Percentiles rank a stretch among this genome's conserved stretches.
phyloP scores from a whole-genome alignment of 257 asterid genomes.

The Rhazya stricta region DNA sequence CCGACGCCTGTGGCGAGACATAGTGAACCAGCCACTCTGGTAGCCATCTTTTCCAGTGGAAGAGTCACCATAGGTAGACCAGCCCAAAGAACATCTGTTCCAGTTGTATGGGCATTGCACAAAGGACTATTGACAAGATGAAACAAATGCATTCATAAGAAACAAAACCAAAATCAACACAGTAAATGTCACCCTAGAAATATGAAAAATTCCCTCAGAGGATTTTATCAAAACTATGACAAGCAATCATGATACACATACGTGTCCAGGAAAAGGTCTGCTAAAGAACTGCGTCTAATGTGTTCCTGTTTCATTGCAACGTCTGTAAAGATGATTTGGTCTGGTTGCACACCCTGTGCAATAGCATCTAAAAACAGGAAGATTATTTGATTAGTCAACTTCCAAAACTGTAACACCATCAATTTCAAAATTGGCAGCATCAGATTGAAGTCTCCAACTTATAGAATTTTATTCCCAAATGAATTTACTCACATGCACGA shows the following conservation, averaged over 20 bases:
- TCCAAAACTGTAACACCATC: not conserved
- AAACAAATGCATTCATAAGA: not conserved
- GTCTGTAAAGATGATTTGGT: constrained; percentile 89
- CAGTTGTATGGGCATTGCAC: constrained; percentile 98
- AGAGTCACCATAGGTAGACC: constrained; percentile 96
- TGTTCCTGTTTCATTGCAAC: constrained; percentile 99
- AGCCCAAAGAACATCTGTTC: constrained; percentile 99
- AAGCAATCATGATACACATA: constrained; percentile 28
- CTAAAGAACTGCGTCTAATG: constrained; percentile 85
- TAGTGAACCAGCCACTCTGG: constrained; percentile 97
- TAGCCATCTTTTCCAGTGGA: constrained; percentile 99
- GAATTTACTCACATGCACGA: constrained; percentile 61
- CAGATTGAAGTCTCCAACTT: not conserved
- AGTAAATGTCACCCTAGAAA: not conserved
- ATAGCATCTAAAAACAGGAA: constrained; percentile 62
- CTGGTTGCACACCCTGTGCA: constrained; percentile 92
- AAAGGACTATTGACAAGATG: constrained; percentile 60
- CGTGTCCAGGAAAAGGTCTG: constrained; percentile 97
- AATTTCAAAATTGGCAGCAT: not conserved
- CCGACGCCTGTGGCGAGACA: constrained; percentile 98
- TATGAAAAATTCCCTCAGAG: not conserved
- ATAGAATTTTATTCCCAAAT: not conserved
- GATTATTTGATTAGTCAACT: constrained; percentile 8
- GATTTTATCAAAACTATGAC: not conserved
- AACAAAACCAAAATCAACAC: not conserved